Conservation (phyloP, 306 rosid species). For the Astragalus membranaceus region DNA sequence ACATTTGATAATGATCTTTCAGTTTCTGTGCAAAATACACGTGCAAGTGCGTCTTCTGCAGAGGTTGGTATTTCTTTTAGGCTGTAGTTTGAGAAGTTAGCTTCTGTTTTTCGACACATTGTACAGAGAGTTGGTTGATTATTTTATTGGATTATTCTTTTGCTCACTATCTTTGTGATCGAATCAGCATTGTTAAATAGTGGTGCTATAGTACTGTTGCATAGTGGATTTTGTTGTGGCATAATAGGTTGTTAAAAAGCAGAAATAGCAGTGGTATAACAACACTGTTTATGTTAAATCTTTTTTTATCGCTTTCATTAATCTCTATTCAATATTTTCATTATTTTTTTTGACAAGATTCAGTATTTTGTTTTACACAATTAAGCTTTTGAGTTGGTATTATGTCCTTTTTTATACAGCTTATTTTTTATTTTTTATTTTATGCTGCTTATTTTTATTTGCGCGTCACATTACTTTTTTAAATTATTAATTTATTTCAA, state of each 20-base stretch:
- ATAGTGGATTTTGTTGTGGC: not conserved
- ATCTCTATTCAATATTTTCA: no score
- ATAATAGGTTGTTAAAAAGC: no score
- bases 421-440: no score
- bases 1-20: slow-evolving; percentile 31
- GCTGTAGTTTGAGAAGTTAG: not conserved
- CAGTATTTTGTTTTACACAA: no score
- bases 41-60: slow-evolving; percentile 43
- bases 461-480: not conserved
- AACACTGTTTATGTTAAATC: no score
- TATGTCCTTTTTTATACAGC: not conserved
- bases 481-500: not conserved
- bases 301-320: no score
- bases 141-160: not conserved
- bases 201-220: not conserved
- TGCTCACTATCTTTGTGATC: not conserved
- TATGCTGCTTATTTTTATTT: not conserved
- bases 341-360: no score
- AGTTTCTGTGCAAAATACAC: slow-evolving; percentile 59
- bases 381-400: no score
- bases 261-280: not conserved
- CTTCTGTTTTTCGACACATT: not conserved
- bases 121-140: not conserved
- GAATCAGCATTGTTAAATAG: no score
- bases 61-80: slow-evolving; percentile 40